phyloP scores from a whole-genome alignment of 2,329 filamentous ascomycete species.

The Talaromyces atroroseus region DNA sequence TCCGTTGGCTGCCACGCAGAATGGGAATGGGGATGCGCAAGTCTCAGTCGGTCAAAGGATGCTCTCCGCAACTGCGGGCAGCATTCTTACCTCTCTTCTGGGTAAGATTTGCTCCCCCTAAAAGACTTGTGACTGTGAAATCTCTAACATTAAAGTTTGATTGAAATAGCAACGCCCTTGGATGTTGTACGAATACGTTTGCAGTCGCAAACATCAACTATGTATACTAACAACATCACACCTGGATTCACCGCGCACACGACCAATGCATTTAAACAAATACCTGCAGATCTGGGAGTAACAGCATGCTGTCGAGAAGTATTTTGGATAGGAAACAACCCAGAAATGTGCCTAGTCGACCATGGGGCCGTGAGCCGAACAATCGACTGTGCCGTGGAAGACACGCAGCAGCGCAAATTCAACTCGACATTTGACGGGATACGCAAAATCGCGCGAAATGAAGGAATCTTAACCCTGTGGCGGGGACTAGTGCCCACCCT shows the following conservation, averaged over 20 bases:
- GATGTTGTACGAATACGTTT: conserved; percentile 94
- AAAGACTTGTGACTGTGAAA: background rate
- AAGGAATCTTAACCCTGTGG: conserved; percentile 83
- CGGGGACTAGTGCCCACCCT: conserved; percentile 89
- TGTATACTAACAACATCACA: conserved; percentile 39
- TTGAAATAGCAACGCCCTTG: conserved; percentile 74
- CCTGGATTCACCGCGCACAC: conserved; percentile 50
- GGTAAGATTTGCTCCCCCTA: conserved; percentile 52
- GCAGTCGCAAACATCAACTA: conserved; percentile 67
- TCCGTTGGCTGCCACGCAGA: conserved; percentile 16
- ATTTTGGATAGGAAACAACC: conserved; percentile 87
- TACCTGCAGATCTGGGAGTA: conserved; percentile 81
- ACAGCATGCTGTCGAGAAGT: conserved; percentile 95
- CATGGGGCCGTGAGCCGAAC: conserved; percentile 35
- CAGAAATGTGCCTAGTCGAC: conserved; percentile 71
- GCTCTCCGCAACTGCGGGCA: conserved; percentile 87
- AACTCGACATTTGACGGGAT: conserved; percentile 88
- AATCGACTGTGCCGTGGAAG: conserved; percentile 77
- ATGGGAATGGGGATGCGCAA: conserved; percentile 31
- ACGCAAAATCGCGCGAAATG: conserved; percentile 89
- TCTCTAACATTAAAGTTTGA: background rate
- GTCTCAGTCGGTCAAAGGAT: conserved; percentile 87
- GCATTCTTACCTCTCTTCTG: conserved; percentile 79
- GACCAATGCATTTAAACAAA: conserved; percentile 53
- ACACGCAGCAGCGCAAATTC: conserved; percentile 75